A percentile compares a stretch with the other conserved stretches of the same genome.
These are phyloP conservation scores for Diplodia sapinea DNA, from an alignment of 2,329 filamentous ascomycete genomes.

Conservation along the genomic window DNA sequence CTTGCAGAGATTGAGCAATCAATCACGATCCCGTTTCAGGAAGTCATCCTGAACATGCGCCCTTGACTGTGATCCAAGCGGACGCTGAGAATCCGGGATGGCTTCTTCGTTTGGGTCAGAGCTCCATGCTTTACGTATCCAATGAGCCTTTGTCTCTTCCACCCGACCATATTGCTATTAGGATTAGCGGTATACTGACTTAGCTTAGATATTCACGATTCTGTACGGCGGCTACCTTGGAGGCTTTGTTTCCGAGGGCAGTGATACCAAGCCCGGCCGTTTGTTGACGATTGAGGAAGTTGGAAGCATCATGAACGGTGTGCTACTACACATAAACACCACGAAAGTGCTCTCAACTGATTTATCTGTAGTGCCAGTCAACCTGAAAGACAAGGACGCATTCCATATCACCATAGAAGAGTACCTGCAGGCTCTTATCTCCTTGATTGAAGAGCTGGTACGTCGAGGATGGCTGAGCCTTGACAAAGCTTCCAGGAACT, in stretches of 20 bases:
- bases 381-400: slow-evolving; percentile 83
- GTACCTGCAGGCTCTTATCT: slow-evolving; percentile 87
- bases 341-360: slow-evolving; percentile 10
- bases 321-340: slow-evolving; percentile 35
- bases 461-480: slow-evolving; percentile 32
- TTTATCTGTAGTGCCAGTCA: slow-evolving; percentile 74
- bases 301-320: slow-evolving; percentile 76
- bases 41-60: neutral
- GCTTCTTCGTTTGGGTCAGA: neutral
- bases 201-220: slow-evolving; percentile 60
- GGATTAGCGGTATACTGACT: slow-evolving; percentile 32
- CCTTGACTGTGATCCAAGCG: neutral
- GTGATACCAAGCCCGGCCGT: slow-evolving; percentile 61
- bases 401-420: slow-evolving; percentile 98
- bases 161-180: neutral
- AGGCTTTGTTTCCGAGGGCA: slow-evolving; percentile 64
- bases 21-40: slow-evolving; percentile 38
- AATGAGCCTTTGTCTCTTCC: too few species aligned
- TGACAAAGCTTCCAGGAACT: neutral
- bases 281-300: slow-evolving; percentile 89
- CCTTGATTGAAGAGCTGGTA: slow-evolving; percentile 85
- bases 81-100: neutral
- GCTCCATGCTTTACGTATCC: too few species aligned
- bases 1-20: neutral
- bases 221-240: slow-evolving; percentile 78